Evolutionary conservation across 495 filamentous ascomycete genomes (phyloP), one percentile per base, ranked within the genome.

Genomic region (Talaromyces wortmannii): DNA sequence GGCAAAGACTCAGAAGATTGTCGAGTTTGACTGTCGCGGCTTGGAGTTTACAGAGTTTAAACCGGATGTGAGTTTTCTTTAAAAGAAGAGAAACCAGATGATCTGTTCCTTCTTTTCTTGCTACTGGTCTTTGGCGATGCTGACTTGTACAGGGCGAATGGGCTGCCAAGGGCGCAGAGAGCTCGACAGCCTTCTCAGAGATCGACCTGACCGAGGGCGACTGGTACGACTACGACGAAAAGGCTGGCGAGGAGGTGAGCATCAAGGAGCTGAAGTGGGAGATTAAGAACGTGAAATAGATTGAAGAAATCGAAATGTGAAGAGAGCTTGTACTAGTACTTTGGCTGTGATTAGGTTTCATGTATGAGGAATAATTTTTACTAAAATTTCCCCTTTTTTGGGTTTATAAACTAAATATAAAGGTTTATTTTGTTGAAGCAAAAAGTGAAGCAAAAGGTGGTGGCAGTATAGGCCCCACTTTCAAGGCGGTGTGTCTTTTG

Each of bases 261-360:
- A 91, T 99, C 64, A 97, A 92, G 73, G 91, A 96, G 45, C 57
- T 96, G 49, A 90, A 82, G 61, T 99, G 91, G 91, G 83, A 87
- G 59, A 86, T 99, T 58, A 81, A 82, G 58, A 77, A 53, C 18
- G 88, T 53, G 17, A 53, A 53, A 42, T 53, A 31, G 32, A 43
- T 40, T 13, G 13, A 13, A 8, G 5, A 10, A 40, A 13, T 40
- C 5, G 36, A 40, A 40, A 40, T 40, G 13, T 40, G 36, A 40
- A 13, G 8, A 40, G 2, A 13, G 5, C 8, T 40, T 40, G 36
- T 13, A 40, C 8, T 40, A 40, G 13, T 40, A 40, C 2, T 13
- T 23, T 23, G 4, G 23, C 23, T 2, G 23, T 23, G 23, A 23
- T 23, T 1, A 4, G 23, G 4, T 23, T 23, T 23, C 4, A 4